Conservation (phyloP, 108 stramenopile genomes). For the Stephanodiscus minutulus region DNA sequence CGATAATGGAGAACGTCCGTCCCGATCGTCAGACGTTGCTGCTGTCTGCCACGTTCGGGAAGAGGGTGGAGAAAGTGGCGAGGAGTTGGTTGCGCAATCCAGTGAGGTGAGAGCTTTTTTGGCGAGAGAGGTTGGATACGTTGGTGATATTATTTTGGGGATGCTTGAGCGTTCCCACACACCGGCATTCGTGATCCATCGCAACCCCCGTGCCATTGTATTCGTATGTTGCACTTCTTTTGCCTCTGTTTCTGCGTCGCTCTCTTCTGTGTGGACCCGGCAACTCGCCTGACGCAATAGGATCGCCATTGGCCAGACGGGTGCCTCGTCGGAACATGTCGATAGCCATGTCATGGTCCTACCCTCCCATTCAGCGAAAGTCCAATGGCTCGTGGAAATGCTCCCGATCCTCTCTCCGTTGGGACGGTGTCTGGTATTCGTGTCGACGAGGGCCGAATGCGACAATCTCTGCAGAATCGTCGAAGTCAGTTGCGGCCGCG, state of each 20-base stretch:
- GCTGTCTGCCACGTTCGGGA: slow-evolving; percentile 73
- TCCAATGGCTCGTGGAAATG: slow-evolving; percentile 70
- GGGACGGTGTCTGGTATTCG: slow-evolving; percentile 82
- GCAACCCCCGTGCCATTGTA: neutral
- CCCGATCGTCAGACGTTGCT: slow-evolving; percentile 84
- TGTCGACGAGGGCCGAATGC: slow-evolving; percentile 72
- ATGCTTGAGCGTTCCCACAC: no score
- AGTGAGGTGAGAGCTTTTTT: slow-evolving; percentile 44
- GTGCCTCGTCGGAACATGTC: slow-evolving; percentile 71
- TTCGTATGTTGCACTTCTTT: slow-evolving; percentile 43
- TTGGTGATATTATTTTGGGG: no score
- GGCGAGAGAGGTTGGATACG: no score
- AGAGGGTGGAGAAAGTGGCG: slow-evolving; percentile 60
- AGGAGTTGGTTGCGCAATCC: slow-evolving; percentile 66
- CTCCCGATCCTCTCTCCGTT: slow-evolving; percentile 60
- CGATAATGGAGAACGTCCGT: slow-evolving; percentile 74
- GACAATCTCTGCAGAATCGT: slow-evolving; percentile 60
- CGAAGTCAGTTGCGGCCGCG: slow-evolving; percentile 5
- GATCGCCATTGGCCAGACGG: slow-evolving; percentile 76
- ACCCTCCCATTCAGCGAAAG: slow-evolving; percentile 61
- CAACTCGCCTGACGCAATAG: slow-evolving; percentile 9
- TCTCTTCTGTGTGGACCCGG: slow-evolving; percentile 7
- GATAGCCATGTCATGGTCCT: slow-evolving; percentile 80
- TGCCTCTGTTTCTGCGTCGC: slow-evolving; percentile 12
- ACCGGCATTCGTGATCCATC: no score